A percentile compares a stretch with the other conserved stretches of the same genome.
Evolutionary conservation across 2,329 filamentous ascomycete species (phyloP).

Genomic region (Pyrenophora tritici-repentis): DNA sequence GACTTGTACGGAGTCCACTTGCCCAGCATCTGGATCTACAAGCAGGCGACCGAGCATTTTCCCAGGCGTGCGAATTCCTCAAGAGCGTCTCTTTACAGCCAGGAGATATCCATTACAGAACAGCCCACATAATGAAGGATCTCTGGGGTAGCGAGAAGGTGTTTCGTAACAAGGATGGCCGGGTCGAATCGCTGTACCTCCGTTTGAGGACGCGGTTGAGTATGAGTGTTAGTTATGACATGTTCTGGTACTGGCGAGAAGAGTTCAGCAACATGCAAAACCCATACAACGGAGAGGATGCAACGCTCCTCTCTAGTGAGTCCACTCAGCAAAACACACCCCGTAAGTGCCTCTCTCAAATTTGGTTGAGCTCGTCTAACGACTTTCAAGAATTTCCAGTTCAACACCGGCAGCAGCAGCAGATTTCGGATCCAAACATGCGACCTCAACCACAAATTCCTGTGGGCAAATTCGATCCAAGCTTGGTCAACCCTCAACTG

Average conservation of each 20-base stretch:
- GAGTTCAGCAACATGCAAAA: conserved; percentile 46
- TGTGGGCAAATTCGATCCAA: conserved; percentile 35
- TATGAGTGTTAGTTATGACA: conserved; percentile 48
- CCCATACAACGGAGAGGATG: conserved; percentile 44
- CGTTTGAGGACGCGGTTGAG: conserved; percentile 41
- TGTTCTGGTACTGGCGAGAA: conserved; percentile 49
- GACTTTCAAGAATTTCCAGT: conserved; percentile 20
- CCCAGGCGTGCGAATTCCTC: conserved; percentile 37
- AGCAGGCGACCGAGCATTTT: conserved; percentile 44
- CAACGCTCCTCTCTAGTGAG: conserved; percentile 22
- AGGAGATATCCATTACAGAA: conserved; percentile 38
- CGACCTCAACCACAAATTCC: conserved; percentile 27
- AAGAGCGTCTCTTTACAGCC: conserved; percentile 42
- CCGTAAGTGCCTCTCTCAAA: conserved; percentile 26
- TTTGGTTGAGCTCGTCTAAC: conserved; percentile 11
- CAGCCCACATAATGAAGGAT: conserved; percentile 41
- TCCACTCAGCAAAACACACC: conserved; percentile 33
- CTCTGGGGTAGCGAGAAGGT: conserved; percentile 43
- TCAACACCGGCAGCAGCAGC: conserved; percentile 13
- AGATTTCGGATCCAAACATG: conserved; percentile 20
- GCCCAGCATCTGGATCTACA: conserved; percentile 39
- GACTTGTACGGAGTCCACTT: conserved; percentile 37
- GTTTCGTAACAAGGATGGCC: conserved; percentile 41
- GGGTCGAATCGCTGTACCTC: conserved; percentile 38
- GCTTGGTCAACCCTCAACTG: conserved; percentile 28